These are phyloP conservation scores for Tricholoma sp. DNA, from an alignment of 768 basidiomycete genomes.

Conservation along the genomic window DNA sequence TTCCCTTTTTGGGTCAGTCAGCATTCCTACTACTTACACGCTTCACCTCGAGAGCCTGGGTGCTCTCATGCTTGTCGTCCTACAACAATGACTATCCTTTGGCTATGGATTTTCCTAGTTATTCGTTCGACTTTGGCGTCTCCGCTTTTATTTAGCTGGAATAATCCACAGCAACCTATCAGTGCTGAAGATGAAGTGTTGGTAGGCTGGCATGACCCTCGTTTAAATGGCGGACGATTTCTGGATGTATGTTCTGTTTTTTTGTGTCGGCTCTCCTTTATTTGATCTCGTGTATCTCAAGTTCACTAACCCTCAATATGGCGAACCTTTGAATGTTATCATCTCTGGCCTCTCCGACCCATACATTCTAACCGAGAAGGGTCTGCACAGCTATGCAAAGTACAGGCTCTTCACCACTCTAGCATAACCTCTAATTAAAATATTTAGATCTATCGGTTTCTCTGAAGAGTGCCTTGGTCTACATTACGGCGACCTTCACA, in stretches of 20 bases:
- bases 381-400: constrained; percentile 69
- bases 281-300: constrained; percentile 21
- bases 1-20: background rate
- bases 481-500: constrained; percentile 69
- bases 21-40: background rate
- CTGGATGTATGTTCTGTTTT: constrained; percentile 56
- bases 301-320: constrained; percentile 61
- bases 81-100: background rate
- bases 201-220: constrained; percentile 61
- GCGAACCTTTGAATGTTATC: constrained; percentile 84
- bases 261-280: background rate
- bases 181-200: background rate
- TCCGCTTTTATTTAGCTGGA: background rate
- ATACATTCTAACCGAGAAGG: constrained; percentile 68
- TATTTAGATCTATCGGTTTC: constrained; percentile 68
- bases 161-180: background rate
- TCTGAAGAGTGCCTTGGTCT: constrained; percentile 79
- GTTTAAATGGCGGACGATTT: constrained; percentile 65
- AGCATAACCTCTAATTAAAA: background rate
- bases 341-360: constrained; percentile 78
- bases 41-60: background rate
- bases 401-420: constrained; percentile 19
- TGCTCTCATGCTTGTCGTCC: background rate
- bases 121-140: background rate
- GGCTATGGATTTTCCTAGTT: background rate